phyloP scores from a whole-genome alignment of 192 early-diverging fungal genomes.

The Thamnidium elegans region DNA sequence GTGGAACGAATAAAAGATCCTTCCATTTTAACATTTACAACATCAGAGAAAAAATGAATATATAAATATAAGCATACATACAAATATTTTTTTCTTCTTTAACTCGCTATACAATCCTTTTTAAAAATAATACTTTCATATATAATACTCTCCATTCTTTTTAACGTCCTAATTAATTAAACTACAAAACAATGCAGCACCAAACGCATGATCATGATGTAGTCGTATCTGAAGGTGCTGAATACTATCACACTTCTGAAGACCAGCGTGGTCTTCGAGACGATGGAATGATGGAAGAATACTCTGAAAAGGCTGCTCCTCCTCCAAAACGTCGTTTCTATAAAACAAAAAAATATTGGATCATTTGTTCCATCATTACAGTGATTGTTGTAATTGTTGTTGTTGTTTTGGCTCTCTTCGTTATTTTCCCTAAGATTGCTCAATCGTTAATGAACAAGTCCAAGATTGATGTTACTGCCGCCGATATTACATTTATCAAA shows the following conservation, averaged over 20 bases:
- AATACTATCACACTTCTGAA: constrained; percentile 7
- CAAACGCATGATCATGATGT: constrained; percentile 4
- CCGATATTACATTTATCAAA: constrained; percentile 42
- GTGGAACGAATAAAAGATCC: too few relatives aligned
- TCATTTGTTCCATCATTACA: constrained; percentile 48
- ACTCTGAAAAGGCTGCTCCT: constrained; percentile 39
- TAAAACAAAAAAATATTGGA: constrained; percentile 52
- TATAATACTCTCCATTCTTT: too few relatives aligned
- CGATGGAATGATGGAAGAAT: constrained; percentile 35
- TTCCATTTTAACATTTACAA: too few relatives aligned
- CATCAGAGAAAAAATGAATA: too few relatives aligned
- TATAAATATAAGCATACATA: too few relatives aligned
- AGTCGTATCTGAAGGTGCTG: background rate
- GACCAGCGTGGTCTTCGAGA: background rate
- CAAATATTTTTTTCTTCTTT: too few relatives aligned
- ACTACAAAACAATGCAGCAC: too few relatives aligned
- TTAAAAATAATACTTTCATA: too few relatives aligned
- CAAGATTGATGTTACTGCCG: constrained; percentile 34
- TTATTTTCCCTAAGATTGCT: constrained; percentile 52
- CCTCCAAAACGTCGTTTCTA: constrained; percentile 43
- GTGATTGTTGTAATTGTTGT: constrained; percentile 44
- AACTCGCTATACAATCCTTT: too few relatives aligned
- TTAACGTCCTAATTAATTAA: too few relatives aligned
- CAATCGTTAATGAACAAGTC: constrained; percentile 48
- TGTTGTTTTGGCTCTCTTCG: constrained; percentile 49